These are phyloP conservation scores for Termitomyces sp. DNA, from an alignment of 768 basidiomycete genomes.

Conservation along the genomic window DNA sequence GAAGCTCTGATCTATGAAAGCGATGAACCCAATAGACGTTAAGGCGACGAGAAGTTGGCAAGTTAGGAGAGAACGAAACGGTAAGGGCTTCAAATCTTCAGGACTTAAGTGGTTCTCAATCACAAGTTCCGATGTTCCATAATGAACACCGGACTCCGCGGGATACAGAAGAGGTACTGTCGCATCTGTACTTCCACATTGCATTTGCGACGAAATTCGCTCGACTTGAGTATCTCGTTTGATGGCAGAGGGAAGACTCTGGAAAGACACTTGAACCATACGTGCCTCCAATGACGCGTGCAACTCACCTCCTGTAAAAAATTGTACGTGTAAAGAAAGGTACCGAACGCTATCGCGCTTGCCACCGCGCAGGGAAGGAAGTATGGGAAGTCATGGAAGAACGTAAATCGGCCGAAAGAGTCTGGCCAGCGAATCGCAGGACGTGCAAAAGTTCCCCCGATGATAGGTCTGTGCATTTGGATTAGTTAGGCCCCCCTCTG, in stretches of 20 bases:
- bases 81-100: slow-evolving; percentile 15
- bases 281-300: not conserved
- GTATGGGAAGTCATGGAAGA: slow-evolving; percentile 25
- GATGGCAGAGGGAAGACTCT: slow-evolving; percentile 14
- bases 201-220: not conserved
- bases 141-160: not conserved
- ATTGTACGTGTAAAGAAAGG: slow-evolving; percentile 12
- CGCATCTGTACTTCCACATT: not conserved
- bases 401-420: slow-evolving; percentile 14
- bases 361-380: slow-evolving; percentile 22
- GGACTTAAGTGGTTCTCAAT: slow-evolving; percentile 9
- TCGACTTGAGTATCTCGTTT: not conserved
- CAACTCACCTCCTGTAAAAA: slow-evolving; percentile 21
- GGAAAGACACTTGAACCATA: not conserved
- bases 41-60: slow-evolving; percentile 33
- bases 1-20: slow-evolving; percentile 35
- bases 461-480: slow-evolving; percentile 15
- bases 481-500: not conserved
- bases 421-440: slow-evolving; percentile 22
- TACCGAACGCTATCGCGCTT: slow-evolving; percentile 9
- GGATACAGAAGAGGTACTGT: not conserved
- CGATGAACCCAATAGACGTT: slow-evolving; percentile 30
- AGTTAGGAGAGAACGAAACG: slow-evolving; percentile 15
- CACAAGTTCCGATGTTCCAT: slow-evolving; percentile 1
- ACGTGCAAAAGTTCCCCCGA: slow-evolving; percentile 23